Conservation (phyloP, 2,329 filamentous ascomycete genomes). For the Alternaria novae-zelandiae region DNA sequence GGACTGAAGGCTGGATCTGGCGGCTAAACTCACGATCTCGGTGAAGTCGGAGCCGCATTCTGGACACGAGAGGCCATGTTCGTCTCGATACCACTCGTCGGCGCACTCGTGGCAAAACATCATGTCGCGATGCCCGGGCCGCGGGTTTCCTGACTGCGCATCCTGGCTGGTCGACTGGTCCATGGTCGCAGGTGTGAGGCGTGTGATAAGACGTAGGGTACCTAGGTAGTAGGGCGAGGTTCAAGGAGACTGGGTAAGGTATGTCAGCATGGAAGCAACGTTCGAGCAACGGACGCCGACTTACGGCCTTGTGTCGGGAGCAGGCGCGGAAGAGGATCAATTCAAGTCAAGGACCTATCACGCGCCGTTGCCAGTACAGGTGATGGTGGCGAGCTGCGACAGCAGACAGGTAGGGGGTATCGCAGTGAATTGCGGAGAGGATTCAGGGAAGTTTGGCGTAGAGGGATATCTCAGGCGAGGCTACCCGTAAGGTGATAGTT, state of each 20-base stretch:
- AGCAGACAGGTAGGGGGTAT: slow-evolving; percentile 13
- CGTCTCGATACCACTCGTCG: slow-evolving; percentile 79
- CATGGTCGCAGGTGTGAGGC: slow-evolving; percentile 24
- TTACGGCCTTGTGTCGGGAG: slow-evolving; percentile 25
- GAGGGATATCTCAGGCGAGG: slow-evolving; percentile 10
- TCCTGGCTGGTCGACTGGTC: slow-evolving; percentile 25
- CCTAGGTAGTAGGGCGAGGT: slow-evolving; percentile 1
- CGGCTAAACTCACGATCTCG: slow-evolving; percentile 74
- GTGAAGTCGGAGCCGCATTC: slow-evolving; percentile 78
- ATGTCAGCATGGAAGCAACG: slow-evolving; percentile 7
- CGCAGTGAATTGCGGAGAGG: neutral
- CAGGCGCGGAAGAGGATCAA: slow-evolving; percentile 16
- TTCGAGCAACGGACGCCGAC: neutral
- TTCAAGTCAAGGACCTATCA: slow-evolving; percentile 26
- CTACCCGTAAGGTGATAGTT: slow-evolving; percentile 17
- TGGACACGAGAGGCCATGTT: slow-evolving; percentile 74
- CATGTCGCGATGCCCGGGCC: slow-evolving; percentile 62
- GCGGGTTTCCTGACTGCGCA: slow-evolving; percentile 23
- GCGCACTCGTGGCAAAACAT: slow-evolving; percentile 86
- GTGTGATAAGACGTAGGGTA: neutral
- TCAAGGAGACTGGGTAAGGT: neutral
- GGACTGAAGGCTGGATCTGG: slow-evolving; percentile 14
- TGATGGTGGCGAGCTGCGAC: slow-evolving; percentile 23
- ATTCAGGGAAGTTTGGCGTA: neutral
- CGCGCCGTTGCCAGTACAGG: slow-evolving; percentile 28